Percentiles rank a stretch among this genome's conserved stretches.
phyloP scores from a whole-genome alignment of 148 eudicot genomes.

The Diospyros lotus region DNA sequence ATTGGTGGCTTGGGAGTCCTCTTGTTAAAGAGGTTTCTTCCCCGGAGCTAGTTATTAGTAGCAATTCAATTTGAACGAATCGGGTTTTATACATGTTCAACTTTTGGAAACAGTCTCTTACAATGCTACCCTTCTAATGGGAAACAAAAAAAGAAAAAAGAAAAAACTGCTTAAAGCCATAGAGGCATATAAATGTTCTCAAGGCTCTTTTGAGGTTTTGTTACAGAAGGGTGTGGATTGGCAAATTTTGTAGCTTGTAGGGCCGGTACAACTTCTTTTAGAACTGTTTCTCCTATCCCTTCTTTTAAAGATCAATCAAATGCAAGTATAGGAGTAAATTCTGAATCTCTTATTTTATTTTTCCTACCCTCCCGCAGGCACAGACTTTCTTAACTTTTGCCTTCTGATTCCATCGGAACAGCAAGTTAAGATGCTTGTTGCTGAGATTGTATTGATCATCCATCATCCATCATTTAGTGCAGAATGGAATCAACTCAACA shows the following conservation, averaged over 20 bases:
- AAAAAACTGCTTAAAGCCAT: not conserved
- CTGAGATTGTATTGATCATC: too few relatives aligned
- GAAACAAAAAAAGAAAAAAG: not conserved
- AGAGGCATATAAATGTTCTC: not conserved
- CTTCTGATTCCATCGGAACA: too few relatives aligned
- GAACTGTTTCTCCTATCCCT: not conserved
- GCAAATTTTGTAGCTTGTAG: not conserved
- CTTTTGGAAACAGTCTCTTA: not conserved
- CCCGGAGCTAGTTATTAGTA: conserved; percentile 36
- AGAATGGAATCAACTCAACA: too few relatives aligned
- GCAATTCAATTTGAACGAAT: conserved; percentile 5
- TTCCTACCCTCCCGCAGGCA: too few relatives aligned
- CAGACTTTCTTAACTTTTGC: too few relatives aligned
- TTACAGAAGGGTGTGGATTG: not conserved
- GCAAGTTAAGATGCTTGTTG: too few relatives aligned
- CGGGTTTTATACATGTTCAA: not conserved
- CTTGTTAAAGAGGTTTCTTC: conserved; percentile 53
- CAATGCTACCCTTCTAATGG: not conserved
- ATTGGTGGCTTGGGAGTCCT: conserved; percentile 63
- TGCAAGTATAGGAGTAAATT: not conserved
- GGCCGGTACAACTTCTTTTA: not conserved
- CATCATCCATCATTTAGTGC: too few relatives aligned
- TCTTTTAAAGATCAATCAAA: not conserved
- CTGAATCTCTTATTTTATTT: too few relatives aligned
- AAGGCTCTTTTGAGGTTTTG: not conserved